Evolutionary conservation across 495 filamentous ascomycete genomes (phyloP).

Genomic region (Tuber umbilicatum): DNA sequence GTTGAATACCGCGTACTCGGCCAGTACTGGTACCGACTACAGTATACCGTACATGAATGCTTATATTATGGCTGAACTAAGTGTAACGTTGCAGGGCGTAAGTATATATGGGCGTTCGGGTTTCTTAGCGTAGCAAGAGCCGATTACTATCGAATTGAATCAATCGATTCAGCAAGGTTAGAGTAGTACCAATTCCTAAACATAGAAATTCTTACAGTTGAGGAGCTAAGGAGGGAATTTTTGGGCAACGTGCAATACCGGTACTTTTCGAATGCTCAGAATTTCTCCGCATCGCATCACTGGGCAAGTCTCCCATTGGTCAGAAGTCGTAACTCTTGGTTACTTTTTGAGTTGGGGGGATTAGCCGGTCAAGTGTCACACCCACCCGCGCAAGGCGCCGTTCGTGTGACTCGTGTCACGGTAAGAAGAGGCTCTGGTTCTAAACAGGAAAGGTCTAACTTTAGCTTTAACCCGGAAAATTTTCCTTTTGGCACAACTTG

Average conservation of each 20-base stretch:
- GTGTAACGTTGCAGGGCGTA: slow-evolving; percentile 1
- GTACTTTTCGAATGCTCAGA: background rate
- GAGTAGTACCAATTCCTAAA: background rate
- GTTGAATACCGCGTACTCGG: background rate
- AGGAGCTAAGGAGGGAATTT: background rate
- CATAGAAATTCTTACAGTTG: background rate
- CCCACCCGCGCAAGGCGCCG: background rate
- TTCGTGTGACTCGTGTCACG: background rate
- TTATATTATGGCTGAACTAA: background rate
- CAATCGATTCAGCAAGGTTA: background rate
- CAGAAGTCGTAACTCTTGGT: background rate
- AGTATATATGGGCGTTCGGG: background rate
- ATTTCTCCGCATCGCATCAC: background rate
- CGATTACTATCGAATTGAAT: background rate
- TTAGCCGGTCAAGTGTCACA: background rate
- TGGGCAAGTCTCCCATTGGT: background rate
- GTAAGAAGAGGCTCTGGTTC: background rate
- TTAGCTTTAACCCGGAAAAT: slow-evolving; percentile 4
- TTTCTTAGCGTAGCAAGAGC: background rate
- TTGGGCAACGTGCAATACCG: background rate
- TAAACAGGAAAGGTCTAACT: background rate
- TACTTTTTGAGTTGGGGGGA: background rate
- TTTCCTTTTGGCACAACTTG: background rate
- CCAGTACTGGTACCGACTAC: background rate
- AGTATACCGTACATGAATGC: background rate